Percentiles rank a stretch among this genome's conserved stretches.
Conservation (phyloP, 1,284 basidiomycete genomes). For the Papiliotrema flavescens region DNA sequence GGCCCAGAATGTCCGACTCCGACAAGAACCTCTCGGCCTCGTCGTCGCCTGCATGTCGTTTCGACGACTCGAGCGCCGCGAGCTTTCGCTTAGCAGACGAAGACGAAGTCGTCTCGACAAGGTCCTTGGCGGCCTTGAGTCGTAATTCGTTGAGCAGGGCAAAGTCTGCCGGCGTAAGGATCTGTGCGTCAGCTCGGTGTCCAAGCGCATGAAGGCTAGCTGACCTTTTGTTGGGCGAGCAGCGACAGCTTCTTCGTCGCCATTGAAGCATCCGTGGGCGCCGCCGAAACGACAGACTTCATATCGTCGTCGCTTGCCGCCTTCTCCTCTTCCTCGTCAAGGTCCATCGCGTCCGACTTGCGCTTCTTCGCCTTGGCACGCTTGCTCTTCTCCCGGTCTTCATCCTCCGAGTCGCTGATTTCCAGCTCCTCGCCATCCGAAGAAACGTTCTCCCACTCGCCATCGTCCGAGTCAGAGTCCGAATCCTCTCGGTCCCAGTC, state of each 20-base stretch:
- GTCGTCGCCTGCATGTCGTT: slow-evolving; percentile 55
- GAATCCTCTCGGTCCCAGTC: slow-evolving; percentile 76
- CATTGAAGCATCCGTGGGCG: slow-evolving; percentile 35
- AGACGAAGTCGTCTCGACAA: slow-evolving; percentile 63
- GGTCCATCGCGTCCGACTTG: slow-evolving; percentile 12
- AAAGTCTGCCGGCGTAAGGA: slow-evolving; percentile 97
- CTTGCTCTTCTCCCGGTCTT: slow-evolving; percentile 52
- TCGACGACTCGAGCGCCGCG: slow-evolving; percentile 67
- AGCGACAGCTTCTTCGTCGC: slow-evolving; percentile 46
- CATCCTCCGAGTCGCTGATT: slow-evolving; percentile 85
- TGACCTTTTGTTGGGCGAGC: slow-evolving; percentile 48
- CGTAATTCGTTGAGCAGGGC: slow-evolving; percentile 86
- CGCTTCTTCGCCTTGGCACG: slow-evolving; percentile 37
- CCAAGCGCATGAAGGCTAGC: neutral
- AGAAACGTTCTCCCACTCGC: slow-evolving; percentile 82
- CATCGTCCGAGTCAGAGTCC: slow-evolving; percentile 61
- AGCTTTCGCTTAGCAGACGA: slow-evolving; percentile 83
- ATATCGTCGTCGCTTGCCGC: slow-evolving; percentile 33
- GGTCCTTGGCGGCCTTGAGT: slow-evolving; percentile 71
- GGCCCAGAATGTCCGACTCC: slow-evolving; percentile 89
- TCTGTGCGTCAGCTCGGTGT: slow-evolving; percentile 54
- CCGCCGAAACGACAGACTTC: slow-evolving; percentile 42
- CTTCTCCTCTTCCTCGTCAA: slow-evolving; percentile 19
- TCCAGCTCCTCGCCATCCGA: slow-evolving; percentile 68
- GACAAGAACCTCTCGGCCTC: slow-evolving; percentile 68